These are phyloP conservation scores for Emergomyces pasteurianus DNA, from an alignment of 2,329 filamentous ascomycete species.

Conservation along the genomic window DNA sequence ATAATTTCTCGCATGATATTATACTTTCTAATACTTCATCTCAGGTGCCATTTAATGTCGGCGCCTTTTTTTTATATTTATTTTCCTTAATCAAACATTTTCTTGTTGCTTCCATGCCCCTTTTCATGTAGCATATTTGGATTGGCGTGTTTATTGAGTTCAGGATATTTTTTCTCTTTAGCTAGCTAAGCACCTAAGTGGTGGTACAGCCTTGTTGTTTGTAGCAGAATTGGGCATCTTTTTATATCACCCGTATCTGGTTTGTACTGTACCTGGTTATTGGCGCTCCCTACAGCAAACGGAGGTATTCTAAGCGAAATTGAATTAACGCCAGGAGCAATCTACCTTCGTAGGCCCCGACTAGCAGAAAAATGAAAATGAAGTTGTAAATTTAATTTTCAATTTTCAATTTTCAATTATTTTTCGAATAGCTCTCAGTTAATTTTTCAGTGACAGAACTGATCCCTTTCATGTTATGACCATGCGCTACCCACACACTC, in stretches of 20 bases:
- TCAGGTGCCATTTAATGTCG: neutral
- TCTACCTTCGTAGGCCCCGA: too few species aligned
- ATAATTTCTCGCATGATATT: conserved; percentile 14
- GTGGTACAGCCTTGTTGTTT: neutral
- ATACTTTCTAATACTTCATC: neutral
- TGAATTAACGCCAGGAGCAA: too few species aligned
- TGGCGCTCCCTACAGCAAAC: too few species aligned
- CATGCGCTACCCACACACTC: neutral
- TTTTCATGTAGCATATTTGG: neutral
- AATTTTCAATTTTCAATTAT: too few species aligned
- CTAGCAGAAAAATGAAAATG: too few species aligned
- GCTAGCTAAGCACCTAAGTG: neutral
- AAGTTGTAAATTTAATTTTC: too few species aligned
- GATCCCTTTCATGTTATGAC: neutral
- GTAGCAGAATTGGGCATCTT: neutral
- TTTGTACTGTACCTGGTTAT: too few species aligned
- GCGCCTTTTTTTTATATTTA: neutral
- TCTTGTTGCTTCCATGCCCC: neutral
- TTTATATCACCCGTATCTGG: neutral
- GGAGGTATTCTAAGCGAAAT: too few species aligned
- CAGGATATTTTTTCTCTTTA: neutral
- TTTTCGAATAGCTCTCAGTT: too few species aligned
- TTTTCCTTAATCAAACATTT: neutral
- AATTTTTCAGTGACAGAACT: too few species aligned
- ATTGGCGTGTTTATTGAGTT: neutral